These are phyloP conservation scores for Amanita brunnescens DNA, from an alignment of 768 basidiomycete genomes.

Conservation along the genomic window DNA sequence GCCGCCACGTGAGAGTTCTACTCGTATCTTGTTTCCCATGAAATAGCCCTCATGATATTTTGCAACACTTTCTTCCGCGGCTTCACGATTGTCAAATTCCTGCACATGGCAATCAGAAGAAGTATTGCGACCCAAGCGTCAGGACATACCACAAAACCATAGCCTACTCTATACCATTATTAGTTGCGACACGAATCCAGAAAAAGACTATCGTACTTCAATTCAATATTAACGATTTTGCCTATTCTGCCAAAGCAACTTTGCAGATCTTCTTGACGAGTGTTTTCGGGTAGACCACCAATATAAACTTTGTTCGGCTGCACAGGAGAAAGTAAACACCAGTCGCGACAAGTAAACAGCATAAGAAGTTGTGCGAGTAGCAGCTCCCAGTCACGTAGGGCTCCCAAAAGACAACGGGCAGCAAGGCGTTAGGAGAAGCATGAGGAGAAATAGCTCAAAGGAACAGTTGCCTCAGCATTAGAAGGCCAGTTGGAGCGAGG, in stretches of 20 bases:
- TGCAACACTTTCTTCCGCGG: conserved; percentile 79
- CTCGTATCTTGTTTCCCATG: conserved; percentile 89
- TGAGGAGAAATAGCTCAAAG: conserved; percentile 27
- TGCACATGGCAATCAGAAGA: conserved; percentile 19
- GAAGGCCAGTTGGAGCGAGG: conserved; percentile 26
- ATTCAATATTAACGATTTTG: conserved; percentile 62
- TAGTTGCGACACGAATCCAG: not conserved
- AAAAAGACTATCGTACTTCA: conserved; percentile 53
- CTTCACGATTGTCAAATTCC: conserved; percentile 79
- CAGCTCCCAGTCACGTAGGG: conserved; percentile 31
- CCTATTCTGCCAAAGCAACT: conserved; percentile 86
- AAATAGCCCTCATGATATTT: conserved; percentile 87
- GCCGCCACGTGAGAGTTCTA: conserved; percentile 79
- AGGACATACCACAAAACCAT: conserved; percentile 81
- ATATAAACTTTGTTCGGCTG: conserved; percentile 94
- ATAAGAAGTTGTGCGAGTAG: conserved; percentile 34
- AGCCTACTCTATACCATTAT: conserved; percentile 51
- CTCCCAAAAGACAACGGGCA: conserved; percentile 23
- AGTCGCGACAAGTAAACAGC: conserved; percentile 44
- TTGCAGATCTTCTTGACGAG: conserved; percentile 76
- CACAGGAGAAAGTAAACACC: conserved; percentile 64
- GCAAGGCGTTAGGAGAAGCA: conserved; percentile 28
- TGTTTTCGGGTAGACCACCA: conserved; percentile 82
- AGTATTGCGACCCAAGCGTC: not conserved
- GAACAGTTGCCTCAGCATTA: conserved; percentile 28